phyloP scores from a whole-genome alignment of 106 monocot genomes.

The Allium fistulosum region DNA sequence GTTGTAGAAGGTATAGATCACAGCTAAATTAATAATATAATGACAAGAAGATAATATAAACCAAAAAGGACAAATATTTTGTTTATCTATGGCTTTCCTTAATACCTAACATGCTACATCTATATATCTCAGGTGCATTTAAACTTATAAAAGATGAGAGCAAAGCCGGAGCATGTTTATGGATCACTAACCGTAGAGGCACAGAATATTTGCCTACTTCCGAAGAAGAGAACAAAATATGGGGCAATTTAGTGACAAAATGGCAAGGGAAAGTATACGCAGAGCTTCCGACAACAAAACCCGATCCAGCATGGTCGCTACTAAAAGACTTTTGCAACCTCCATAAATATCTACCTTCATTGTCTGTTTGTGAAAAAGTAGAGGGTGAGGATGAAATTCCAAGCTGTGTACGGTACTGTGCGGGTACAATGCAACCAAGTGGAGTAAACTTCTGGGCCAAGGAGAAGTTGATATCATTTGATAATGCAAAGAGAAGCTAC shows the following conservation, averaged over 20 bases:
- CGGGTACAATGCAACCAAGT: neutral
- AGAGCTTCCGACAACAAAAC: neutral
- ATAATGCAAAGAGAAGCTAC: constrained; percentile 10
- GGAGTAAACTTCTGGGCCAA: constrained; percentile 10
- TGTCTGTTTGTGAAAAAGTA: constrained; percentile 9
- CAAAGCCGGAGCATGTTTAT: no score
- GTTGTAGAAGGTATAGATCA: no score
- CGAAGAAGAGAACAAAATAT: no score
- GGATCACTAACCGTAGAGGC: no score
- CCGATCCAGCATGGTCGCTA: constrained; percentile 19
- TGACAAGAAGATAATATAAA: no score
- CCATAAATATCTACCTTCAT: constrained; percentile 13
- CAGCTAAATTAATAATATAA: no score
- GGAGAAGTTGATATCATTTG: constrained; percentile 17
- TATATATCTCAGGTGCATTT: no score
- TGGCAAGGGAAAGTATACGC: neutral
- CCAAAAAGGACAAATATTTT: no score
- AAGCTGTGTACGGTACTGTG: constrained; percentile 16
- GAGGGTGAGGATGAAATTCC: neutral
- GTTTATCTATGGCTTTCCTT: no score
- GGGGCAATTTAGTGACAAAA: neutral
- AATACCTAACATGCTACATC: no score
- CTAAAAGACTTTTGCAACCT: constrained; percentile 25
- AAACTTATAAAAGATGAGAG: no score
- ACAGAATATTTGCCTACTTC: no score